Evolutionary conservation across 2,329 filamentous ascomycete genomes (phyloP).

Genomic region (Didymellaceae sp.): DNA sequence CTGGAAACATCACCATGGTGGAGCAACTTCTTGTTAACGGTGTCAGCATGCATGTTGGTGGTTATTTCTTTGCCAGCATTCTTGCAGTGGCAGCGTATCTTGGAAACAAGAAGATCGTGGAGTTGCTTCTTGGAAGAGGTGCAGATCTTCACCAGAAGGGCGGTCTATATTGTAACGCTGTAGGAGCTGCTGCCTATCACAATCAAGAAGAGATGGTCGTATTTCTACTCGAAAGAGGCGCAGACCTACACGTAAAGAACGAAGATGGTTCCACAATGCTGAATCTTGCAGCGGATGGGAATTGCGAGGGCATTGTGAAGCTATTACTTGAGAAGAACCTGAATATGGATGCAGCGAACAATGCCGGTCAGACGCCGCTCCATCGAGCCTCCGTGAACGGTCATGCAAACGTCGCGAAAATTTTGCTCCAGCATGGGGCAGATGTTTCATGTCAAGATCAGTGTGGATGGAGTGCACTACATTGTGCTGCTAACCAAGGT

Average conservation of each 20-base stretch:
- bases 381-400: background rate
- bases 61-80: background rate
- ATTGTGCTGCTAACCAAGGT: background rate
- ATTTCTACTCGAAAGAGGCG: background rate
- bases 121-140: background rate
- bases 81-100: background rate
- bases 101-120: background rate
- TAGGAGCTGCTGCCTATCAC: background rate
- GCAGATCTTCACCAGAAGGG: background rate
- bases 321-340: background rate
- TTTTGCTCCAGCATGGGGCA: conserved; percentile 4
- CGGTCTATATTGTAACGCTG: background rate
- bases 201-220: background rate
- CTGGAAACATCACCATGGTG: background rate
- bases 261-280: background rate
- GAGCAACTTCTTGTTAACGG: background rate
- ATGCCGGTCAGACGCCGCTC: background rate
- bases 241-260: background rate
- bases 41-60: background rate
- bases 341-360: background rate
- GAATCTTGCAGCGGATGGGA: background rate
- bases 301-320: background rate
- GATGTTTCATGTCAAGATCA: background rate
- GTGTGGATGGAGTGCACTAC: background rate
- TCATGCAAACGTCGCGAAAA: background rate